These are phyloP conservation scores for Curvularia eragrostidis DNA, from an alignment of 2,329 filamentous ascomycete species.

Conservation along the genomic window DNA sequence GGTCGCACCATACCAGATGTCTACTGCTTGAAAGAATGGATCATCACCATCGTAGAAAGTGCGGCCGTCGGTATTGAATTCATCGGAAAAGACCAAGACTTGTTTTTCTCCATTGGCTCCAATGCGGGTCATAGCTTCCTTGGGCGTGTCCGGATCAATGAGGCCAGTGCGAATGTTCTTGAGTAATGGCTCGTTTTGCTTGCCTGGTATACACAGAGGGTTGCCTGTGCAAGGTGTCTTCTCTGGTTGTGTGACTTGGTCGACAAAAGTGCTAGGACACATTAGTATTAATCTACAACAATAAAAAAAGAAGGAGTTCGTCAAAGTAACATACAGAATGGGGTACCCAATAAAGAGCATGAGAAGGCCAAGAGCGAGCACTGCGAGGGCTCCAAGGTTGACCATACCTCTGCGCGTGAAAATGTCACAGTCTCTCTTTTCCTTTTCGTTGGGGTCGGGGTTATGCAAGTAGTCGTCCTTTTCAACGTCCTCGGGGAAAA, in stretches of 20 bases:
- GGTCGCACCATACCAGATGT: conserved; percentile 76
- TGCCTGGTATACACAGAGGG: conserved; percentile 59
- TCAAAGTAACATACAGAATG: conserved; percentile 64
- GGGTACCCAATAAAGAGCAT: conserved; percentile 73
- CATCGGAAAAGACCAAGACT: conserved; percentile 73
- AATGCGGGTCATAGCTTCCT: conserved; percentile 62
- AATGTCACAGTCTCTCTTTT: conserved; percentile 67
- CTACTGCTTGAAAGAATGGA: conserved; percentile 70
- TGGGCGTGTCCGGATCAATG: conserved; percentile 72
- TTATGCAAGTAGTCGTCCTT: conserved; percentile 77
- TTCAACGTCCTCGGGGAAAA: conserved; percentile 75
- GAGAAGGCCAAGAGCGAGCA: conserved; percentile 67
- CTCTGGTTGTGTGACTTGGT: conserved; percentile 50
- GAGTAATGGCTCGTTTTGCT: conserved; percentile 58
- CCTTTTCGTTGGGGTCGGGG: conserved; percentile 69
- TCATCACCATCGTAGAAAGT: conserved; percentile 76
- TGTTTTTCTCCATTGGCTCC: conserved; percentile 66
- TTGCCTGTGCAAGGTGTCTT: conserved; percentile 51
- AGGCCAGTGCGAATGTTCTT: conserved; percentile 66
- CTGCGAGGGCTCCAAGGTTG: conserved; percentile 67
- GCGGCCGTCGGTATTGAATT: conserved; percentile 71
- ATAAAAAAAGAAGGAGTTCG: background rate
- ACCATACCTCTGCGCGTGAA: conserved; percentile 68
- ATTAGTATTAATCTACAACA: conserved; percentile 29
- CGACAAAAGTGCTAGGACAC: conserved; percentile 62